Base-by-base conservation (phyloP, 306 rosid species). In the Canavalia gladiata region DNA sequence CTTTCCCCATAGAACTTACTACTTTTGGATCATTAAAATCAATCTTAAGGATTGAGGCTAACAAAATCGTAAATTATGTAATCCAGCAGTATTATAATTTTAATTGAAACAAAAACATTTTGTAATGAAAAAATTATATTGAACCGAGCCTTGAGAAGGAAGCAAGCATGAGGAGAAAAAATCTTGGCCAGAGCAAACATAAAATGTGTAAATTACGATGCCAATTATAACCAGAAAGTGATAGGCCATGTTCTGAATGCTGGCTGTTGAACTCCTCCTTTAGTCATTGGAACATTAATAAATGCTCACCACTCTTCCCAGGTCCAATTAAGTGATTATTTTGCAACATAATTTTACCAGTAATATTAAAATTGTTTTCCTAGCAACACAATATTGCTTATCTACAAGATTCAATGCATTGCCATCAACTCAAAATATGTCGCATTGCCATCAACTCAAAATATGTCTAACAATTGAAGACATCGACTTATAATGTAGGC, bases 291-390 rank as follows among this genome's bases (percentile, higher is more conserved):
- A 72, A 62, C 29, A n/a, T 63, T 1, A 18, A 51, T 66, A 54
- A 31, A 45, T 65, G 45, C 31, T 65, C 33, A 28, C 58, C 9
- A 4, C 62, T 35, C 50, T 81, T 81, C 47, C 45, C 5, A 77
- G 55, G 49, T 71, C 28, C 74, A 68, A 35, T 6, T 45, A 68
- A 79, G 69, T 58, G 11, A 37, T 35, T 58, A 63, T 51, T 63
- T 80, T 81, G 68, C 67, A 72, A 42, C 50, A 64, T 63, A 33
- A 51, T 5, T 79, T 62, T 50, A 65, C 29, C 7, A 58, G 66
- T 51, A 63, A 13, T 39, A 29, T 30, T 5, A 41, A 79, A 80
- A 62, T 7, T 42, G 52, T 65, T 13, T 45, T 66, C 69, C 8
- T 54, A 8, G 62, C 52, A 43, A 43, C 28, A 65, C 56, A 52